Percentiles rank a stretch among this genome's conserved stretches.
Evolutionary conservation across 768 basidiomycete species (phyloP).

Genomic region (Asterophora parasitica): DNA sequence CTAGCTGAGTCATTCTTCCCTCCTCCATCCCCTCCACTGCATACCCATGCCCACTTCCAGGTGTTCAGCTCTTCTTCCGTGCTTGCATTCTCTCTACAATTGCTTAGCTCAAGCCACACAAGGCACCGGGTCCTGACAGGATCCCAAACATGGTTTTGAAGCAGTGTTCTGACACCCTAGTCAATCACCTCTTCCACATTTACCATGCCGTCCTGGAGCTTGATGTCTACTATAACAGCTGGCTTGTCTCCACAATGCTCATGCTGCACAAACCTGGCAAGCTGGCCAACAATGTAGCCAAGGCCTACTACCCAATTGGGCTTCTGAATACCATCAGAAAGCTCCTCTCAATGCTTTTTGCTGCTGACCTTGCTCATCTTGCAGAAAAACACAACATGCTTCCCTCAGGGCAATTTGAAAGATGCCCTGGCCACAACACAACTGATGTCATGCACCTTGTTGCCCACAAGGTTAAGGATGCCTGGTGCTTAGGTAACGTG

Average conservation of each 20-base stretch:
- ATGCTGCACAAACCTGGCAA: slow-evolving; percentile 33
- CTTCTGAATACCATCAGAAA: slow-evolving; percentile 29
- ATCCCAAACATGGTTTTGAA: slow-evolving; percentile 21
- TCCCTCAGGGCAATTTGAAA: slow-evolving; percentile 15
- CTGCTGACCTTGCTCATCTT: slow-evolving; percentile 20
- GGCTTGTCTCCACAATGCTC: slow-evolving; percentile 22
- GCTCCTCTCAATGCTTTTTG: slow-evolving; percentile 19
- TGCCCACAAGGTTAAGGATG: slow-evolving; percentile 29
- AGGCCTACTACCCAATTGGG: slow-evolving; percentile 30
- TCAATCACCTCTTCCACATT: slow-evolving; percentile 14
- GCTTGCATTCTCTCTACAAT: slow-evolving; percentile 9
- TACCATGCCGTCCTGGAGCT: slow-evolving; percentile 25
- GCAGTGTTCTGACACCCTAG: slow-evolving; percentile 8
- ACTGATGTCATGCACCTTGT: slow-evolving; percentile 31
- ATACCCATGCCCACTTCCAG: slow-evolving; percentile 10
- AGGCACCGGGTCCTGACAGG: slow-evolving; percentile 21
- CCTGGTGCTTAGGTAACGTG: slow-evolving; percentile 32
- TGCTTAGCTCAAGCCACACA: slow-evolving; percentile 19
- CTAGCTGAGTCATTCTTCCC: slow-evolving; percentile 16
- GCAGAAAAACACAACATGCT: slow-evolving; percentile 28
- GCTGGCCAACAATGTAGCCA: slow-evolving; percentile 26
- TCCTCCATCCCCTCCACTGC: slow-evolving; percentile 8
- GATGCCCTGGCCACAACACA: slow-evolving; percentile 32
- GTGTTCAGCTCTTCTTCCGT: background rate
- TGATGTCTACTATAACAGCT: slow-evolving; percentile 22